phyloP scores from a whole-genome alignment of 495 filamentous ascomycete genomes.

The Cairneyella variabilis region DNA sequence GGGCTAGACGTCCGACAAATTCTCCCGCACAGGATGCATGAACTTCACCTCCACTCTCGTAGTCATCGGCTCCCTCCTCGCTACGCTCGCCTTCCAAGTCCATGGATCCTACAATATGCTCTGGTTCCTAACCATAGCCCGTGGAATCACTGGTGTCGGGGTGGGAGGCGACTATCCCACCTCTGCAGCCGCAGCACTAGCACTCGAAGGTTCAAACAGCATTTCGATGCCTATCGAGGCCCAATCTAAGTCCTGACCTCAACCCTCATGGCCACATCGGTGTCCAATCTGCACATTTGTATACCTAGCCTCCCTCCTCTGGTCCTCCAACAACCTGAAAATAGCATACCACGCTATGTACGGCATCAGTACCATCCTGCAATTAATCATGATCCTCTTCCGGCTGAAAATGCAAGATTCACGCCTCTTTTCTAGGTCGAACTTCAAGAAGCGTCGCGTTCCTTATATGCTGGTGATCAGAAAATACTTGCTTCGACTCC shows the following conservation, averaged over 20 bases:
- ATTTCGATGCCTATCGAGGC: neutral
- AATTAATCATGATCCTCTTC: neutral
- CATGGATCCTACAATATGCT: neutral
- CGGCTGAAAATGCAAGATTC: neutral
- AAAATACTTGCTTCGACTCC: neutral
- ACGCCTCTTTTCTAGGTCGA: neutral
- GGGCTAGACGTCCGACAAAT: conserved; percentile 2
- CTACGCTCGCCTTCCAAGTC: neutral
- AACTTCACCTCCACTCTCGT: conserved; percentile 1
- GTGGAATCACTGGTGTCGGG: conserved; percentile 2
- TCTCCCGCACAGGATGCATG: conserved; percentile 5
- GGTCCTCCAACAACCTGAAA: neutral
- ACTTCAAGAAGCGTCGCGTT: neutral
- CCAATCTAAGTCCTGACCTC: neutral
- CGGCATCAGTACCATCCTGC: neutral
- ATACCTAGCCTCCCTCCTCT: neutral
- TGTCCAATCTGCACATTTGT: neutral
- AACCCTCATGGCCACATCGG: neutral
- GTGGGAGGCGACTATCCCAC: conserved; percentile 2
- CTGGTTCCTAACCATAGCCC: conserved; percentile 4
- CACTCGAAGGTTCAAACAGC: neutral
- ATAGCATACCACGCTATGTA: neutral
- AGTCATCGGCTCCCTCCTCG: conserved; percentile 1
- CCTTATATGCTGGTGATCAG: neutral
- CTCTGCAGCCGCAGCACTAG: conserved; percentile 1